Conservation (phyloP, 140 eudicot genomes). For the Erigeron philadelphicus region DNA sequence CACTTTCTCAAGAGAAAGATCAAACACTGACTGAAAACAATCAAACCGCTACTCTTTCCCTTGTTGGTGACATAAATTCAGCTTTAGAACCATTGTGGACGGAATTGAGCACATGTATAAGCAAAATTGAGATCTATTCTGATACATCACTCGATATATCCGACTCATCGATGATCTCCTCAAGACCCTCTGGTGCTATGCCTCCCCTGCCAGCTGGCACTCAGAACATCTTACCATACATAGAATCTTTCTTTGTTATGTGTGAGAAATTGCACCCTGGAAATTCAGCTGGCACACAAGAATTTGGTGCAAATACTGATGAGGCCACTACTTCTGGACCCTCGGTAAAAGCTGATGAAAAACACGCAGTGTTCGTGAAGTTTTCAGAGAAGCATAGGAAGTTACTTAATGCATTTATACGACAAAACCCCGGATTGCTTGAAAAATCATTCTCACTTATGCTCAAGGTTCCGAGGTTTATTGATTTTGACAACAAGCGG, state of each 20-base stretch:
- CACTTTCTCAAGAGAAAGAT: slow-evolving; percentile 52
- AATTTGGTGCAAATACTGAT: slow-evolving; percentile 56
- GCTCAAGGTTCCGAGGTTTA: slow-evolving; percentile 93
- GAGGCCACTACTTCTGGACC: slow-evolving; percentile 61
- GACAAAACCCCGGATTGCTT: slow-evolving; percentile 94
- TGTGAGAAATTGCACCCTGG: slow-evolving; percentile 91
- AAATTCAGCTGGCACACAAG: slow-evolving; percentile 50
- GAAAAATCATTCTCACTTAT: slow-evolving; percentile 93
- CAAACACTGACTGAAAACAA: slow-evolving; percentile 42
- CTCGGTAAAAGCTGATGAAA: slow-evolving; percentile 55
- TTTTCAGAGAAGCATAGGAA: slow-evolving; percentile 88
- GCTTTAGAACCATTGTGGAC: slow-evolving; percentile 88
- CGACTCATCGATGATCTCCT: slow-evolving; percentile 35
- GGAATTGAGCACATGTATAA: slow-evolving; percentile 81
- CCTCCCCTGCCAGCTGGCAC: slow-evolving; percentile 98
- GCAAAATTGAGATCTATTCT: slow-evolving; percentile 72
- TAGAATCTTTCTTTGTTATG: slow-evolving; percentile 88
- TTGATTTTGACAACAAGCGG: slow-evolving; percentile 94
- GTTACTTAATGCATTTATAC: slow-evolving; percentile 74
- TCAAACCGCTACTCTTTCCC: slow-evolving; percentile 49
- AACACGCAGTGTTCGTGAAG: slow-evolving; percentile 64
- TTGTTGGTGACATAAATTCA: slow-evolving; percentile 61
- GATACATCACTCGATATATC: slow-evolving; percentile 54
- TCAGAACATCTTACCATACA: slow-evolving; percentile 80
- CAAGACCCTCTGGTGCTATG: slow-evolving; percentile 65